Evolutionary conservation across 78 protist species (phyloP).

Genomic region (Dictyostelium firmibasis): DNA sequence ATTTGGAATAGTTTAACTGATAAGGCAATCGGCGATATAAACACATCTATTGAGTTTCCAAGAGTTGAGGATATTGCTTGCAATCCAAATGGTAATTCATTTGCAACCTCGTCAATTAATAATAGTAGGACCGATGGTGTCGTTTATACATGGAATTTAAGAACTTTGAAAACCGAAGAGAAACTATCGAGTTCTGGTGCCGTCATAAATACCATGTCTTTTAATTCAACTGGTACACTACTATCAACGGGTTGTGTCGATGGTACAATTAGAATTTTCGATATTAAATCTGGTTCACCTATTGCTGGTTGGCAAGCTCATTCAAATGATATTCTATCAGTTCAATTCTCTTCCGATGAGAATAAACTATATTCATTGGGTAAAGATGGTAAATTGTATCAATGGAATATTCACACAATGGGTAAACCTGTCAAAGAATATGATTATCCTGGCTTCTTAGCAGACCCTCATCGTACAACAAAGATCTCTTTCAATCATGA

Average conservation of each 20-base stretch:
- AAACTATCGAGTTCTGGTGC: slow-evolving; percentile 33
- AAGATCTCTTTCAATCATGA: slow-evolving; percentile 55
- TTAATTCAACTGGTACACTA: slow-evolving; percentile 33
- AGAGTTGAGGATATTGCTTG: slow-evolving; percentile 68
- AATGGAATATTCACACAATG: slow-evolving; percentile 66
- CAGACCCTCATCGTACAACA: slow-evolving; percentile 55
- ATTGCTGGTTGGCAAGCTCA: slow-evolving; percentile 78
- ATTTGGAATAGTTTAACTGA: slow-evolving; percentile 58
- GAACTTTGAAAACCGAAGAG: slow-evolving; percentile 65
- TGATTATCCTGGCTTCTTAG: slow-evolving; percentile 69
- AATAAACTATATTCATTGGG: slow-evolving; percentile 51
- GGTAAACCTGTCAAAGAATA: slow-evolving; percentile 61
- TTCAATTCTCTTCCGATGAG: slow-evolving; percentile 45
- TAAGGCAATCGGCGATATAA: slow-evolving; percentile 75
- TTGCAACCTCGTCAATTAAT: slow-evolving; percentile 32
- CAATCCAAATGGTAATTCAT: slow-evolving; percentile 77
- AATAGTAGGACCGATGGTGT: slow-evolving; percentile 34
- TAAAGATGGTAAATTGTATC: slow-evolving; percentile 40
- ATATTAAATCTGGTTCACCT: background rate
- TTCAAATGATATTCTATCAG: slow-evolving; percentile 23
- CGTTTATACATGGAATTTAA: slow-evolving; percentile 62
- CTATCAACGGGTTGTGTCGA: slow-evolving; percentile 72
- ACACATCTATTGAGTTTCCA: slow-evolving; percentile 50
- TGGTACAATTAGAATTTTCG: slow-evolving; percentile 64
- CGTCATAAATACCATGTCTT: slow-evolving; percentile 52